Conservation (phyloP, 768 basidiomycete species). For the Russula abietina region DNA sequence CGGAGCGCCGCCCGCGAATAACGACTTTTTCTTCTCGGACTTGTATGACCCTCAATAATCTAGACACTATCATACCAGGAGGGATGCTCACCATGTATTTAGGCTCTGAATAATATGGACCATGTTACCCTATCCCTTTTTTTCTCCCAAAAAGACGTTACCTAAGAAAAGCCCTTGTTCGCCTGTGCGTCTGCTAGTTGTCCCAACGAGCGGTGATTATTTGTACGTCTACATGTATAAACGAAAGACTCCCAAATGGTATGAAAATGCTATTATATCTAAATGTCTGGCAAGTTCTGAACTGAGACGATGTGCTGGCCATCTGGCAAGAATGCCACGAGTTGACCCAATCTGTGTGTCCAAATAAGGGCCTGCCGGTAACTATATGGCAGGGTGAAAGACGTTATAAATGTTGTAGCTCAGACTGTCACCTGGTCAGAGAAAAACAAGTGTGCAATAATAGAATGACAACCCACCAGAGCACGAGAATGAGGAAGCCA, state of each 20-base stretch:
- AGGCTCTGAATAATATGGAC: neutral
- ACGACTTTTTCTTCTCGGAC: slow-evolving; percentile 85
- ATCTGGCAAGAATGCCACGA: no score
- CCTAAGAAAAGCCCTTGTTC: neutral
- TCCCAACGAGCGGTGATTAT: neutral
- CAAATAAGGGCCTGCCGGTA: neutral
- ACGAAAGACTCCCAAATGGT: neutral
- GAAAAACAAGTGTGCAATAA: neutral
- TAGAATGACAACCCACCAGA: slow-evolving; percentile 57
- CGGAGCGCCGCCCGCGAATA: slow-evolving; percentile 74
- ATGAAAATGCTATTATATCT: neutral
- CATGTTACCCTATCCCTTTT: neutral
- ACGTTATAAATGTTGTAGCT: slow-evolving; percentile 75
- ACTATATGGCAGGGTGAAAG: slow-evolving; percentile 32
- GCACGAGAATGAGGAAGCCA: slow-evolving; percentile 72
- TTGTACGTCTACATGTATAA: neutral
- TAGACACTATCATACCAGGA: neutral
- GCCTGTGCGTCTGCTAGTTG: neutral
- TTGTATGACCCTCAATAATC: slow-evolving; percentile 28
- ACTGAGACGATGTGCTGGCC: no score
- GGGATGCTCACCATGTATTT: neutral
- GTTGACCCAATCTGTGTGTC: no score
- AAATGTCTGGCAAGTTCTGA: neutral
- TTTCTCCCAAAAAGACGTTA: neutral
- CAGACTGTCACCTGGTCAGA: slow-evolving; percentile 43